Evolutionary conservation across 1,284 basidiomycete genomes (phyloP).

Genomic region (Cryptococcus sp.): DNA sequence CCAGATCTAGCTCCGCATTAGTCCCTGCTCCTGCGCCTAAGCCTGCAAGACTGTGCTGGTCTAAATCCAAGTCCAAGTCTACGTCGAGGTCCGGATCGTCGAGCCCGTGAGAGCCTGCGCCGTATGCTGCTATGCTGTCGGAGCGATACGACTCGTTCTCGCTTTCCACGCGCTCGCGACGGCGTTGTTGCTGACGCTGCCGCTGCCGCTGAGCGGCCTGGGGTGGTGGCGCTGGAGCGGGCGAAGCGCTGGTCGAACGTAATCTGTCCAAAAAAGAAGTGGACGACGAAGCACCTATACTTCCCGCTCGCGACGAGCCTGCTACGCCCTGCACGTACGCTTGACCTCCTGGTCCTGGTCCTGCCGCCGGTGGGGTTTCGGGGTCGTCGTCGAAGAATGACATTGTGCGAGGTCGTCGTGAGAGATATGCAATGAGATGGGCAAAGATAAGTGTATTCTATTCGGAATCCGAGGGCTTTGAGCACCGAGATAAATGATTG

Average conservation of each 20-base stretch:
- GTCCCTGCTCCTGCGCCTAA: slow-evolving; percentile 6
- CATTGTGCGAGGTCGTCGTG: slow-evolving; percentile 1
- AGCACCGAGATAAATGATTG: too few relatives aligned
- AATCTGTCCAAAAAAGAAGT: slow-evolving; percentile 16
- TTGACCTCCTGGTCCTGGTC: background rate
- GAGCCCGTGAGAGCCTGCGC: too few relatives aligned
- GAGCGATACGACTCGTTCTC: too few relatives aligned
- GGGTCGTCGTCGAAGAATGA: slow-evolving; percentile 23
- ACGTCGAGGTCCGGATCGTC: background rate
- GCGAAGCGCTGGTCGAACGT: slow-evolving; percentile 5
- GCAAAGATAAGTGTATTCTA: too few relatives aligned
- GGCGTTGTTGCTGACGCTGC: too few relatives aligned
- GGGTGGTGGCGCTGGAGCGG: too few relatives aligned
- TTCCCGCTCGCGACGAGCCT: slow-evolving; percentile 11
- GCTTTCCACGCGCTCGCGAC: too few relatives aligned
- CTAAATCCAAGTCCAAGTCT: slow-evolving; percentile 4
- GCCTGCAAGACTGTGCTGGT: background rate
- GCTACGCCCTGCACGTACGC: background rate
- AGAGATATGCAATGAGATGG: too few relatives aligned
- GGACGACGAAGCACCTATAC: slow-evolving; percentile 2
- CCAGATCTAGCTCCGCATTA: background rate
- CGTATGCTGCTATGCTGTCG: too few relatives aligned
- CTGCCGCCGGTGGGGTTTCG: background rate
- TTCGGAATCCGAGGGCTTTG: too few relatives aligned
- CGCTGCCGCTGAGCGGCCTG: too few relatives aligned